Conservation (phyloP, 164 flowering plant genomes). For the Cinnamomum chago region DNA sequence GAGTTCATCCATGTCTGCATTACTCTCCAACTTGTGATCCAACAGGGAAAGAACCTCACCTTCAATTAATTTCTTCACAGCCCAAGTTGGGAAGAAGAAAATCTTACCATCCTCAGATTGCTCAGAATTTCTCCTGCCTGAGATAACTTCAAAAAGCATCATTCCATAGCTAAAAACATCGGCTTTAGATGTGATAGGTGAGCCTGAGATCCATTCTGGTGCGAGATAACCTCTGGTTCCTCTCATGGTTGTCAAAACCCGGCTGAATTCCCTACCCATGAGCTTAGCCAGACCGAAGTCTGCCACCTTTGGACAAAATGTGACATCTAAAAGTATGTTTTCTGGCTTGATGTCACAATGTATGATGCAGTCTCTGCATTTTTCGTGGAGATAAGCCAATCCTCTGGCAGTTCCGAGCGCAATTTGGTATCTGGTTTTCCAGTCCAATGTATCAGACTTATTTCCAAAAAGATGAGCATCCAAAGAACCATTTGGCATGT, state of each 20-base stretch:
- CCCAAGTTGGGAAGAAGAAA: conserved; percentile 30
- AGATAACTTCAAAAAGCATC: conserved; percentile 35
- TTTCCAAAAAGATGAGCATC: conserved; percentile 32
- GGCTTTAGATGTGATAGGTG: conserved; percentile 35
- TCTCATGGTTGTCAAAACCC: conserved; percentile 39
- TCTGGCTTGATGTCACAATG: conserved; percentile 43
- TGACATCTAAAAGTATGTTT: conserved; percentile 35
- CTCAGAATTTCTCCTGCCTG: conserved; percentile 33
- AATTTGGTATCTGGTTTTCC: conserved; percentile 33
- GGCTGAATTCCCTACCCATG: conserved; percentile 32
- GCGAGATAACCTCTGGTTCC: conserved; percentile 45
- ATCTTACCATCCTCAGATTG: conserved; percentile 17
- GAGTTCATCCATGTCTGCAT: conserved; percentile 28
- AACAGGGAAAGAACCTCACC: conserved; percentile 19
- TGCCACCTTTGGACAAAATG: conserved; percentile 33
- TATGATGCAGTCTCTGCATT: conserved; percentile 37
- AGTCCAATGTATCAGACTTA: conserved; percentile 12
- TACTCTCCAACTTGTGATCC: conserved; percentile 24
- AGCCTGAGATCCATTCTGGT: conserved; percentile 42
- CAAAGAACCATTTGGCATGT: conserved; percentile 52
- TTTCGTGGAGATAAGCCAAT: conserved; percentile 31
- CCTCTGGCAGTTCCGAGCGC: conserved; percentile 39
- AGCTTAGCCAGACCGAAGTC: conserved; percentile 44
- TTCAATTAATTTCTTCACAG: conserved; percentile 24
- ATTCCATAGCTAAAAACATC: conserved; percentile 46